phyloP scores from a whole-genome alignment of 176 grass and related monocot genomes.

The Alloteropsis semialata region DNA sequence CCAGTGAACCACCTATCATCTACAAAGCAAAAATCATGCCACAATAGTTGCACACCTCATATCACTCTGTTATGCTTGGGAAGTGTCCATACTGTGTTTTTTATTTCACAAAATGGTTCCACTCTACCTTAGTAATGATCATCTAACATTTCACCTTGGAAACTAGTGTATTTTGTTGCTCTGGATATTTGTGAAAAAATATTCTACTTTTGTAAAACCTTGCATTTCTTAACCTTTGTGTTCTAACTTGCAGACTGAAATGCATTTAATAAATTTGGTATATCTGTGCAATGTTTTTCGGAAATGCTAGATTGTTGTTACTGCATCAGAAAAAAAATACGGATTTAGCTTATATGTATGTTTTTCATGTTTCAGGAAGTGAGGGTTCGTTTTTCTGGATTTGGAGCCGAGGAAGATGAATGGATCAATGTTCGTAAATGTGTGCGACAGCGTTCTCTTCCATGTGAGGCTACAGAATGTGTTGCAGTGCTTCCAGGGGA shows the following conservation, averaged over 20 bases:
- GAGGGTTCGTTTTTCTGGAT: constrained; percentile 74
- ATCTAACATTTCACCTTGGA: background rate
- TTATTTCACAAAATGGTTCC: background rate
- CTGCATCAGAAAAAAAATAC: too few relatives aligned
- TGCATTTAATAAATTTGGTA: background rate
- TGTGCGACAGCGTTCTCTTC: constrained; percentile 78
- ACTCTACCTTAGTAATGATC: background rate
- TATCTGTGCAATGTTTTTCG: background rate
- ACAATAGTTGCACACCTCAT: too few relatives aligned
- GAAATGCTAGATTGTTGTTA: background rate
- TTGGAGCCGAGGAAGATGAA: constrained; percentile 82
- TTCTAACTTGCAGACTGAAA: background rate
- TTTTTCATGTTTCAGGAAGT: constrained; percentile 84
- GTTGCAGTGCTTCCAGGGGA: constrained; percentile 79
- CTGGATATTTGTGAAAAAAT: background rate
- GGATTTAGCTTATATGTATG: too few relatives aligned
- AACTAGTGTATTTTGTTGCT: background rate
- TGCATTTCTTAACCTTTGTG: background rate
- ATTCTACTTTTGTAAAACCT: background rate
- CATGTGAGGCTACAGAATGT: constrained; percentile 77
- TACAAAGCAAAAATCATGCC: too few relatives aligned
- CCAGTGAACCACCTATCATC: too few relatives aligned
- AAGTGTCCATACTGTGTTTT: too few relatives aligned
- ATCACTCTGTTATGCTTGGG: too few relatives aligned
- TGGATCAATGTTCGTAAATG: constrained; percentile 82